These are phyloP conservation scores for Vitis hybrid DNA, from an alignment of 177 flowering plant genomes.

Conservation along the genomic window DNA sequence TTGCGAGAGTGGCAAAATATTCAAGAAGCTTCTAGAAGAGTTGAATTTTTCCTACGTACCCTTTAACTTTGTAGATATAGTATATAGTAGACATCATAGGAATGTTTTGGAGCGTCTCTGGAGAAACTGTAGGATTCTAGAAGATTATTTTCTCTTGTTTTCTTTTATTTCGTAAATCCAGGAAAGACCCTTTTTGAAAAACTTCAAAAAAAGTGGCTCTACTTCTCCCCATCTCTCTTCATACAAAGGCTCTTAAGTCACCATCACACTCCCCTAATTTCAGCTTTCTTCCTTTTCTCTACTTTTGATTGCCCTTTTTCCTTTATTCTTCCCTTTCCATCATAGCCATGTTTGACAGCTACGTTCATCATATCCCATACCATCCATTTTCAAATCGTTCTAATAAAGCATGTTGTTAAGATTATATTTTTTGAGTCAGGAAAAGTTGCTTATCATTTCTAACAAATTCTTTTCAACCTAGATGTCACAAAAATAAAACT, in stretches of 20 bases:
- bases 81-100: background rate
- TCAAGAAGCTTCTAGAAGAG: no score
- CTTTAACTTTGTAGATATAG: background rate
- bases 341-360: slow-evolving; percentile 26
- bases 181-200: slow-evolving; percentile 14
- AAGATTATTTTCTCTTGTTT: background rate
- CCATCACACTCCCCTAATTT: slow-evolving; percentile 17
- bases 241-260: slow-evolving; percentile 11
- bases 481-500: no score
- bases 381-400: slow-evolving; percentile 1
- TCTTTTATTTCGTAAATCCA: slow-evolving; percentile 6
- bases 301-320: slow-evolving; percentile 6
- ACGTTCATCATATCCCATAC: slow-evolving; percentile 18
- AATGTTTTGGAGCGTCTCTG: background rate
- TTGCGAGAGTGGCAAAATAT: no score
- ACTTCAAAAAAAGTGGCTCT: background rate
- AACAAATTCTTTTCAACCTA: no score
- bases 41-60: no score
- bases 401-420: no score
- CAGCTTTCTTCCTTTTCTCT: background rate
- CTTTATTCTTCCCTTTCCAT: slow-evolving; percentile 17
- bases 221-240: slow-evolving; percentile 8
- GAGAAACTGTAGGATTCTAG: no score
- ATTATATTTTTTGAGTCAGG: no score
- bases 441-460: no score